Evolutionary conservation across 2,329 filamentous ascomycete genomes (phyloP), one percentile per base, ranked within the genome.

Genomic region (Teratosphaeria nubilosa): DNA sequence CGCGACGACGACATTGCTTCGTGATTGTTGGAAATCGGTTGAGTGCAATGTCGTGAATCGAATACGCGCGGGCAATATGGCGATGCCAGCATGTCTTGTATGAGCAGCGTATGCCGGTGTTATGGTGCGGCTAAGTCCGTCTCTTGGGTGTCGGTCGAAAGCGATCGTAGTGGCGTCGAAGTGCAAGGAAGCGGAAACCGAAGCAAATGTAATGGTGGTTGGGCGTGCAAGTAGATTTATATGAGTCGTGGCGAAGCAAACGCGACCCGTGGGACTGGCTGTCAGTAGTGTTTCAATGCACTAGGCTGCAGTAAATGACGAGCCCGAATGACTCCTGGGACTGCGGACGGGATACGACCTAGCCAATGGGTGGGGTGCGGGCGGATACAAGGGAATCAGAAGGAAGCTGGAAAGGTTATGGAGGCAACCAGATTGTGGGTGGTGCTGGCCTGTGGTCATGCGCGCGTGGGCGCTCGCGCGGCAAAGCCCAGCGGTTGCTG

Each of bases 221-320:
- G 32, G 27, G 54, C 45, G 32, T 25, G 54, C 54, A 55, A 50
- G 27, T 45, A 30, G 45, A 24, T 55, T 50, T 34, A 25, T 25
- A n/a, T 13, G 24, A 22, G 32, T 32, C 22, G 53, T 54, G 53
- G 53, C 53, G 54, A 55, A 54, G 30, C 27, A 54, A 32, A 54
- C 27, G 53, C 53, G 27, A 54, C 27, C 20, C 24, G 37, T 55
- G 54, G 54, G 32, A 34, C 27, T 54, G 53, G 32, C 14, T 48
- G 37, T 37, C 34, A 50, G 45, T n/a, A 41, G 37, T 45, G 54
- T 55, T 41, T 37, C 54, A 55, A 55, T 45, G 37, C 54, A 20
- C 34, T 55, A 55, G 54, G 54, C 54, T 25, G 24, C 54, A 45
- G 45, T 31, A 34, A 22, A 55, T 55, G 54, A 55, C 54, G 54